Evolutionary conservation across 352 stramenopile genomes (phyloP).

Genomic region (Phytophthora pseudosyringae): DNA sequence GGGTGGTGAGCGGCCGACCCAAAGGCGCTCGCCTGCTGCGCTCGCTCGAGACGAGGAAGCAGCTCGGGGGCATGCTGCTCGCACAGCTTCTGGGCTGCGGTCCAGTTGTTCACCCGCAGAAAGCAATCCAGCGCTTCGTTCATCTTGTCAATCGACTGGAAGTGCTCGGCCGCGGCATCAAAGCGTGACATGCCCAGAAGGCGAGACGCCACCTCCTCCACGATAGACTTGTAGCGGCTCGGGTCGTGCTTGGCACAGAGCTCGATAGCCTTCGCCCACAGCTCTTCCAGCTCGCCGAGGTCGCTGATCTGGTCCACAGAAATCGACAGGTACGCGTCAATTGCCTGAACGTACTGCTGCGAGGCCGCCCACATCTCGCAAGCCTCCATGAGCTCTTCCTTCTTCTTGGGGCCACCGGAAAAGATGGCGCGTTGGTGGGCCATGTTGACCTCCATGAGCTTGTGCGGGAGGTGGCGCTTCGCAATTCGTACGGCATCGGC

Average conservation of each 20-base stretch:
- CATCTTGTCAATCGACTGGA: slow-evolving; percentile 91
- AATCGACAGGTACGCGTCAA: slow-evolving; percentile 92
- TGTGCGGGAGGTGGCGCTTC: slow-evolving; percentile 92
- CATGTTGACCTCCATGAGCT: slow-evolving; percentile 92
- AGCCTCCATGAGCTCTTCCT: slow-evolving; percentile 85
- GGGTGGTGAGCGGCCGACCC: slow-evolving; percentile 49
- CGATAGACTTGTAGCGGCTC: slow-evolving; percentile 89
- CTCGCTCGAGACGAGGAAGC: slow-evolving; percentile 81
- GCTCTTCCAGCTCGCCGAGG: slow-evolving; percentile 80
- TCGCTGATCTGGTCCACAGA: slow-evolving; percentile 70
- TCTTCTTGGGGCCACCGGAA: slow-evolving; percentile 72
- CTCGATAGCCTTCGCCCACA: slow-evolving; percentile 91
- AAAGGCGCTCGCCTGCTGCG: slow-evolving; percentile 84
- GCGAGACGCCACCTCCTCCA: slow-evolving; percentile 87
- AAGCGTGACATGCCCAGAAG: slow-evolving; percentile 87
- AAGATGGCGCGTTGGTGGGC: slow-evolving; percentile 84
- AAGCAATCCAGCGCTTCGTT: slow-evolving; percentile 93
- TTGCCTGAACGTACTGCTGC: slow-evolving; percentile 90
- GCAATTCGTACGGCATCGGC: slow-evolving; percentile 90
- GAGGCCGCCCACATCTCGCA: slow-evolving; percentile 90
- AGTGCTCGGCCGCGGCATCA: slow-evolving; percentile 88
- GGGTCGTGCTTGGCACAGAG: slow-evolving; percentile 89
- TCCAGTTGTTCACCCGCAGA: slow-evolving; percentile 80
- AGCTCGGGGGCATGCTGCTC: slow-evolving; percentile 83
- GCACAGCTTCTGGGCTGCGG: slow-evolving; percentile 74